Percentiles rank a stretch among this genome's conserved stretches.
Conservation (phyloP, 2,329 filamentous ascomycete genomes). For the Talaromyces sp. region DNA sequence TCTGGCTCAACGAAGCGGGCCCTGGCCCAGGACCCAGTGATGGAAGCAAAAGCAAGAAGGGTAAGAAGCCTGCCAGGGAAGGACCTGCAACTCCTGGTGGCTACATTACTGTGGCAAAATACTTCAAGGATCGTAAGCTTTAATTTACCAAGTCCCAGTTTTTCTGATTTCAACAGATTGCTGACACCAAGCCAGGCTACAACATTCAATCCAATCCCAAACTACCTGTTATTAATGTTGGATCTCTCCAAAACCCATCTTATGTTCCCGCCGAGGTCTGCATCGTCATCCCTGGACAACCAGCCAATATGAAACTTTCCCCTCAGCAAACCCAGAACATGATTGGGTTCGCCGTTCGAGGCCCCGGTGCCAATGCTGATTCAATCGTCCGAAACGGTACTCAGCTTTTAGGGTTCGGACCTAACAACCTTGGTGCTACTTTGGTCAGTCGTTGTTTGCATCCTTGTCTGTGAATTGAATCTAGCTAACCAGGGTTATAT, state of each 20-base stretch:
- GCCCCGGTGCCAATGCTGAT: constrained; percentile 58
- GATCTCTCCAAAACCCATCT: constrained; percentile 48
- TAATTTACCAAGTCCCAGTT: neutral
- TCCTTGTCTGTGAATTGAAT: neutral
- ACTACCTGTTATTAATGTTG: constrained; percentile 61
- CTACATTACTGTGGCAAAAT: constrained; percentile 18
- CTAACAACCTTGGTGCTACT: constrained; percentile 35
- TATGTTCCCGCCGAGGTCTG: constrained; percentile 64
- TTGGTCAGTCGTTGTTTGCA: constrained; percentile 30
- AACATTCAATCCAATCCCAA: constrained; percentile 28
- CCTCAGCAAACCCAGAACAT: constrained; percentile 58
- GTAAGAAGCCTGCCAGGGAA: constrained; percentile 7
- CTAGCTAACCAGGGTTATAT: neutral
- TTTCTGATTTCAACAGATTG: neutral
- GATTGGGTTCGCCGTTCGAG: constrained; percentile 65
- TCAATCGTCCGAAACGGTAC: constrained; percentile 47
- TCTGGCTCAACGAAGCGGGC: constrained; percentile 43
- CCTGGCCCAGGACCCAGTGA: constrained; percentile 58
- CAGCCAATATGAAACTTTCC: constrained; percentile 52
- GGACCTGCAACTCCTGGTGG: neutral
- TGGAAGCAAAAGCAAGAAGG: constrained; percentile 25
- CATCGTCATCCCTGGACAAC: constrained; percentile 57
- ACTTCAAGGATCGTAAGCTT: constrained; percentile 18
- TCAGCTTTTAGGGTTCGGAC: constrained; percentile 53
- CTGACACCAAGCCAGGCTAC: constrained; percentile 23